Evolutionary conservation across 1,284 basidiomycete species (phyloP), one percentile per base, ranked within the genome.

Genomic region (Apiotrichum mycotoxinovorans): DNA sequence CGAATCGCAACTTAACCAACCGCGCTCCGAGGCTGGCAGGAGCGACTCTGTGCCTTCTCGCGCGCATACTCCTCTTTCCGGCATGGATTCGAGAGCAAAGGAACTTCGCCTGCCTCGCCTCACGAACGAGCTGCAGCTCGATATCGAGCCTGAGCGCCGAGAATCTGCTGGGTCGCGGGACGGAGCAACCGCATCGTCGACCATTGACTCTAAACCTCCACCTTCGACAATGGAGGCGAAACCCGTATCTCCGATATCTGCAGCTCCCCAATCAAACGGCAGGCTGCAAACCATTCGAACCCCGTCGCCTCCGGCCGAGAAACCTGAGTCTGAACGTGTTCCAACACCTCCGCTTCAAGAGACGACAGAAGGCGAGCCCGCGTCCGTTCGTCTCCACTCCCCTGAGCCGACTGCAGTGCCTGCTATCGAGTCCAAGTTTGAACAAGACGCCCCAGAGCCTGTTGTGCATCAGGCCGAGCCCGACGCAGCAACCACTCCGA

Each of bases 51-150:
- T 33, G 17, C 34, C 57, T 5, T 51, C 48, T 0, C 43, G 57
- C 9, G 26, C 48, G 7, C 52, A 50, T 14, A 51, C 52, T 12
- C 57, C 46, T 11, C 20, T 46, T 7, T 33, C 44, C 9, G 44
- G 15, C 11, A 46, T 30, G 9, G 44, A 46, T 3, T 26, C n/a
- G 3, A 11, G 17, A 18, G 14, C 20, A 10, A 37, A 37, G 22
- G 46, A 46, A 15, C n/a, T 20, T 20, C 44, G 26, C 20, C 46
- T 20, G 5, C 14, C 18, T 18, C 46, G 26, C n/a, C 37, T 45
- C 17, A 33, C 45, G 23, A 47, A 51, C 30, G 50, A 56, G 37
- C 23, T 46, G 38, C 49, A 42, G 22, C 42, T 34, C 22, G 53
- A 43, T 7, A 54, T 34, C 3, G 44, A 23, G 1, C 27, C 46